A percentile compares a stretch with the other conserved stretches of the same genome.
phyloP scores from a whole-genome alignment of 2,329 filamentous ascomycete genomes.

The Clarireedia hainanense region DNA sequence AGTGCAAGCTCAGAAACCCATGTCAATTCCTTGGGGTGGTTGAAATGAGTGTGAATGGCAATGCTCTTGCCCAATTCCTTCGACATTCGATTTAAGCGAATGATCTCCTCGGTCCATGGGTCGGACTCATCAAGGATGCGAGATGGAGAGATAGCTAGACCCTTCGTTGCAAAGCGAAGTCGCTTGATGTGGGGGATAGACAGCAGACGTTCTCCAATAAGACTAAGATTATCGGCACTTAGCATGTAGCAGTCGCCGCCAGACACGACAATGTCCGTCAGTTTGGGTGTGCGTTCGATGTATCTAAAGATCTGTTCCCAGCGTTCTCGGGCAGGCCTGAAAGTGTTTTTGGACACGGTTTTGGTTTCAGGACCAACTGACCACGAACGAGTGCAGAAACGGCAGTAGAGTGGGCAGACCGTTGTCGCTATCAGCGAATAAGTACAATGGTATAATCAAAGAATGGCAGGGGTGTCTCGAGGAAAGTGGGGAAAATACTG shows the following conservation, averaged over 20 bases:
- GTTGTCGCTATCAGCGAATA: conserved; percentile 39
- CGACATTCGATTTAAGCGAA: conserved; percentile 43
- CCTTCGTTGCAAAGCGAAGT: conserved; percentile 55
- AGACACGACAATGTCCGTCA: conserved; percentile 55
- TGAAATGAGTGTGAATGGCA: conserved; percentile 59
- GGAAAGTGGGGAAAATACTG: conserved; percentile 18
- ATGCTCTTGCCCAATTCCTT: conserved; percentile 48
- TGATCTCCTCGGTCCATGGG: conserved; percentile 44
- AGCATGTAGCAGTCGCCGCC: conserved; percentile 56
- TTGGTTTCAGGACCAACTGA: conserved; percentile 48
- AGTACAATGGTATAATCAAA: conserved; percentile 11
- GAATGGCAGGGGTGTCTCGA: background rate
- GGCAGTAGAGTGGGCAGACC: conserved; percentile 55
- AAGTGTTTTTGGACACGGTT: conserved; percentile 38
- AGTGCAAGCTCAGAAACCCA: conserved; percentile 49
- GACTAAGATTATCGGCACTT: conserved; percentile 40
- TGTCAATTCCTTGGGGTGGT: conserved; percentile 53
- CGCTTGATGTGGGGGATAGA: conserved; percentile 49
- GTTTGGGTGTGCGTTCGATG: conserved; percentile 40
- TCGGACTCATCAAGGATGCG: conserved; percentile 46
- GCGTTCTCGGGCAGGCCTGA: conserved; percentile 34
- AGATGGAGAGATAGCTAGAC: conserved; percentile 49
- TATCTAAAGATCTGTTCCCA: conserved; percentile 52
- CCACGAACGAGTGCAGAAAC: conserved; percentile 54
- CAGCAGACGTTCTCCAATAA: conserved; percentile 48